These are phyloP conservation scores for Clohesyomyces aquaticus DNA, from an alignment of 495 filamentous ascomycete genomes.

Conservation along the genomic window DNA sequence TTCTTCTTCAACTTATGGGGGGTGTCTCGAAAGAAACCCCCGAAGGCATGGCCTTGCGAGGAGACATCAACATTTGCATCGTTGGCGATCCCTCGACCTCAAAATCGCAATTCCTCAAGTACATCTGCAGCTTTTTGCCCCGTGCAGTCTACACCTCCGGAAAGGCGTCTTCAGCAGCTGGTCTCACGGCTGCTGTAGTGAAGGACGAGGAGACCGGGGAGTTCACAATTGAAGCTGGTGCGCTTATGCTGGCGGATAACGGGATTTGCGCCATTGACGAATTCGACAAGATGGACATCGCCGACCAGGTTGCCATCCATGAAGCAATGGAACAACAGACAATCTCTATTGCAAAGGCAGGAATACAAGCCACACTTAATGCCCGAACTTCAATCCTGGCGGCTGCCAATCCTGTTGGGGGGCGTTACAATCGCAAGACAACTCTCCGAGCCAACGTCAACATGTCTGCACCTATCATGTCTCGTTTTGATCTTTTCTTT, in stretches of 20 bases:
- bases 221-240: conserved; percentile 98
- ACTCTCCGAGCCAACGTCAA: conserved; percentile 95
- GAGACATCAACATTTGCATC: conserved; percentile 98
- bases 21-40: conserved; percentile 88
- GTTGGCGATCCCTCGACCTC: conserved; percentile 98
- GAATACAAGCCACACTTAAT: conserved; percentile 97
- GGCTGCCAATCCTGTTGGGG: conserved; percentile 94
- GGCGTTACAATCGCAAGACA: conserved; percentile 93
- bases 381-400: conserved; percentile 93
- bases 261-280: conserved; percentile 99
- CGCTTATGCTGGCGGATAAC: conserved; percentile 95
- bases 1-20: conserved; percentile 89
- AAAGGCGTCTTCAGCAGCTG: conserved; percentile 95
- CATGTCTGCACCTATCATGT: conserved; percentile 98
- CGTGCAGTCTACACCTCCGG: conserved; percentile 97
- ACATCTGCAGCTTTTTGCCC: conserved; percentile 92
- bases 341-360: conserved; percentile 98
- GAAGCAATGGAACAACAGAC: conserved; percentile 99
- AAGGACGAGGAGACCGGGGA: conserved; percentile 99
- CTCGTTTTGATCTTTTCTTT: conserved; percentile 98
- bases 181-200: conserved; percentile 95
- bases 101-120: conserved; percentile 98
- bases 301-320: conserved; percentile 97
- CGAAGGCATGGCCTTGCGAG: conserved; percentile 91
- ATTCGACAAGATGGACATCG: conserved; percentile 99